Evolutionary conservation across 148 eudicot species (phyloP).

Genomic region (Polygonum maritimum): DNA sequence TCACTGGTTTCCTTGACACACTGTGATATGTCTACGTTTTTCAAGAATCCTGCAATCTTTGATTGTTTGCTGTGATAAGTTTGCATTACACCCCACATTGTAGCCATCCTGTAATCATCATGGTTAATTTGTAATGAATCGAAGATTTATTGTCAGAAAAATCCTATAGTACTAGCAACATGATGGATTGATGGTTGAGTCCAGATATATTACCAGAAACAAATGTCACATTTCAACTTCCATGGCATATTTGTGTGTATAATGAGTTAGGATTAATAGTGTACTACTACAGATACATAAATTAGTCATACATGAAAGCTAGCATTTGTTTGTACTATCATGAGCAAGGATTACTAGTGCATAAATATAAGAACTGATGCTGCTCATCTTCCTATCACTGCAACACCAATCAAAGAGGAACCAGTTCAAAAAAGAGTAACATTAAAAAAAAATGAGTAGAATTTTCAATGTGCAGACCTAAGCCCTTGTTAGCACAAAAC

Average conservation of each 20-base stretch:
- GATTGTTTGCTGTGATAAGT: constrained; percentile 52
- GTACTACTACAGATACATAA: neutral
- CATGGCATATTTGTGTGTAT: neutral
- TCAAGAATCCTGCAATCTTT: constrained; percentile 34
- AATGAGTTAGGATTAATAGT: neutral
- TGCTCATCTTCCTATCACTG: neutral
- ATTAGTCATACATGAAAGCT: neutral
- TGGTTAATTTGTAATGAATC: no score
- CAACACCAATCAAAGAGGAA: neutral
- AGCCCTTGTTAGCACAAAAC: neutral
- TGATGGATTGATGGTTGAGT: neutral
- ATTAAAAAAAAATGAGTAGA: neutral
- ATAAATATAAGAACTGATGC: neutral
- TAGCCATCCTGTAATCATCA: constrained; percentile 57
- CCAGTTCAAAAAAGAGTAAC: neutral
- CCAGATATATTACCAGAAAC: neutral
- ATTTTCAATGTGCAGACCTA: neutral
- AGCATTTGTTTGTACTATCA: neutral
- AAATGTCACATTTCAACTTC: neutral
- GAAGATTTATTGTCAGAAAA: neutral
- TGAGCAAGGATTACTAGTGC: neutral
- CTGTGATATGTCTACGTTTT: constrained; percentile 47
- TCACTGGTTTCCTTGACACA: constrained; percentile 63
- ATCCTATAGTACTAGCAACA: neutral
- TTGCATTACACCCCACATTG: constrained; percentile 82